A percentile compares a stretch with the other conserved stretches of the same genome.
These are phyloP conservation scores for Hyaloscypha finlandica DNA, from an alignment of 495 filamentous ascomycete genomes.

Conservation along the genomic window DNA sequence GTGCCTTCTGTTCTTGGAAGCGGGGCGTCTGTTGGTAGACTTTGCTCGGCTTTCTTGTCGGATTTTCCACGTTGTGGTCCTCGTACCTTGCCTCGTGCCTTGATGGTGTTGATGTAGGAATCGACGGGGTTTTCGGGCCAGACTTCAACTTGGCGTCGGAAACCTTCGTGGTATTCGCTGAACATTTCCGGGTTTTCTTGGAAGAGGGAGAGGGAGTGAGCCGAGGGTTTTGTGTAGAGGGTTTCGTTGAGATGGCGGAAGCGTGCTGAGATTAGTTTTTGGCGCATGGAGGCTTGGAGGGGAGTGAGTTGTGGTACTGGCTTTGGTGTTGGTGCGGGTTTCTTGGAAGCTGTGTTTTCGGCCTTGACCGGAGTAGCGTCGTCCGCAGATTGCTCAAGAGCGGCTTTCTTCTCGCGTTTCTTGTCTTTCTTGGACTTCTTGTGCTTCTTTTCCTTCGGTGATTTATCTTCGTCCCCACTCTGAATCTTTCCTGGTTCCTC, in stretches of 20 bases:
- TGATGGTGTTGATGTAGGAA: conserved; percentile 68
- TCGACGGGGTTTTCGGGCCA: conserved; percentile 98
- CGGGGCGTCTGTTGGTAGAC: conserved; percentile 28
- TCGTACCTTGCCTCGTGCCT: conserved; percentile 30
- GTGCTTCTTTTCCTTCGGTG: conserved; percentile 23
- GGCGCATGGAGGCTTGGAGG: conserved; percentile 88
- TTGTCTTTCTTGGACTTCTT: conserved; percentile 39
- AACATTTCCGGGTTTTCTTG: conserved; percentile 83
- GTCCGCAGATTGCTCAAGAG: conserved; percentile 30
- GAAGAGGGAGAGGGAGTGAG: conserved; percentile 77
- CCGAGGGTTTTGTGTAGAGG: conserved; percentile 88
- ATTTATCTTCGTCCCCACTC: conserved; percentile 16
- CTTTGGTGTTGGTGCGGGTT: conserved; percentile 17
- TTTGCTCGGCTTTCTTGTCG: conserved; percentile 3
- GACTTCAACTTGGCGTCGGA: conserved; percentile 87
- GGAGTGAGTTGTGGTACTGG: conserved; percentile 66
- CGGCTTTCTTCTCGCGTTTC: conserved; percentile 30
- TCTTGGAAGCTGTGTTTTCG: neutral
- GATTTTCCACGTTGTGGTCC: conserved; percentile 8
- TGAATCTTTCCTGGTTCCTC: conserved; percentile 21
- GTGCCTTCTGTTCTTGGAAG: conserved; percentile 54
- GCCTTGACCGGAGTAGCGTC: neutral
- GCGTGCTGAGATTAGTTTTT: conserved; percentile 88
- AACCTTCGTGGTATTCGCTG: conserved; percentile 90
- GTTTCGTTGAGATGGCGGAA: conserved; percentile 98